These are phyloP conservation scores for Acer saccharum DNA, from an alignment of 345 rosid genomes.

Conservation along the genomic window DNA sequence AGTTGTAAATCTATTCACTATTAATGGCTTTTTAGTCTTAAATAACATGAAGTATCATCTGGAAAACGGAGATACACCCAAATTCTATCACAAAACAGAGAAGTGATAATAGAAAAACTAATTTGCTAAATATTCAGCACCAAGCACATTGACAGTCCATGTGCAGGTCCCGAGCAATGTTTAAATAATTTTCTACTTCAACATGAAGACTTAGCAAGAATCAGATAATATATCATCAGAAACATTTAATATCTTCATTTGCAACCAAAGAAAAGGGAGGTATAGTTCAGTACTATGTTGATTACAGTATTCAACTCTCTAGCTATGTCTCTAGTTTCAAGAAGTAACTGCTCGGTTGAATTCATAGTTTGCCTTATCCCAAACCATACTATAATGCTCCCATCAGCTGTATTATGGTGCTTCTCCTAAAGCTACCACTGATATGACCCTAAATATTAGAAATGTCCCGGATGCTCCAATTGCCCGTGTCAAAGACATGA, in stretches of 20 bases:
- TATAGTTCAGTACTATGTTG: conserved; percentile 42
- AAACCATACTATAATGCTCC: conserved; percentile 65
- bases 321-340: conserved; percentile 57
- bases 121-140: neutral
- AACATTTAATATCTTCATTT: neutral
- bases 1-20: no score
- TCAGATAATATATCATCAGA: neutral
- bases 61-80: no score
- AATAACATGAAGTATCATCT: no score
- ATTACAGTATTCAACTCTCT: conserved; percentile 67
- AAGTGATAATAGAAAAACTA: neutral
- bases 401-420: conserved; percentile 66
- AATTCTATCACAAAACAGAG: neutral
- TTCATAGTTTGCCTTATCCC: conserved; percentile 72
- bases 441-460: no score
- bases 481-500: no score
- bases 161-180: neutral
- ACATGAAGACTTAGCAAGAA: neutral
- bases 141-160: neutral
- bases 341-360: conserved; percentile 55
- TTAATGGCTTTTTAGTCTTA: no score
- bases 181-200: neutral
- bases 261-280: neutral
- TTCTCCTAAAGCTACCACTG: conserved; percentile 42
- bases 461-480: no score